Evolutionary conservation across 257 asterid species (phyloP), one percentile per base, ranked within the genome.

Genomic region (Solanum tarapatanum): DNA sequence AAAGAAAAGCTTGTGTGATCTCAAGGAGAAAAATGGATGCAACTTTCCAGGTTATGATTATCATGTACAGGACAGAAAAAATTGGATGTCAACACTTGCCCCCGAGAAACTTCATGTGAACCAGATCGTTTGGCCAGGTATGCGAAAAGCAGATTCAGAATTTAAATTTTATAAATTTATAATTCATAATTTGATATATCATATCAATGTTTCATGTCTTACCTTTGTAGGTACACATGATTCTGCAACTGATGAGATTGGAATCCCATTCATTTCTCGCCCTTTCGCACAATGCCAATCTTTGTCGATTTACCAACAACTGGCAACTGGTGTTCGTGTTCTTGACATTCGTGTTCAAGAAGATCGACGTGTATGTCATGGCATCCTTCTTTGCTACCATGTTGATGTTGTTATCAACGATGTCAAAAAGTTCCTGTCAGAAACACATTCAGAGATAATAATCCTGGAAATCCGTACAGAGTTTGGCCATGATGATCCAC

Each of bases 71-170:
- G 98, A 96, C 72, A 87, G 95, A 4, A 91, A 91, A 88, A 97
- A 91, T 91, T 97, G 99, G 99, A 95, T 96, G 98, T 84, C 90
- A 66, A 87, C 64, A 51, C 95, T 96, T 28, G 76, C 89, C 82
- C 98, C 97, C 0, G 95, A 90, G 0, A 93, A 87, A 1, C 48
- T 93, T 76, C 90, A 91, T 6, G 82, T 96, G 24, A 87, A 97
- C 88, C 93, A 95, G 72, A 97, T 97, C 16, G 97, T 95, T 2
- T 97, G 99, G 99, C 98, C 99, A 28, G 99, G 98, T 2, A 96
- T 94, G 7, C 2, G 93, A 96, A 82, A 96, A 96, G 0, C 19
- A 19, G 0, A 28, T 80, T 48, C 5, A 45, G 6, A 45, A 45
- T 45, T 45, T 41, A 28, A 79, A 43, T 43, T 79, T 11, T 3